A percentile compares a stretch with the other conserved stretches of the same genome.
These are phyloP conservation scores for Cryptosporidium xiaoi DNA, from an alignment of 169 alveolate genomes.

Conservation along the genomic window DNA sequence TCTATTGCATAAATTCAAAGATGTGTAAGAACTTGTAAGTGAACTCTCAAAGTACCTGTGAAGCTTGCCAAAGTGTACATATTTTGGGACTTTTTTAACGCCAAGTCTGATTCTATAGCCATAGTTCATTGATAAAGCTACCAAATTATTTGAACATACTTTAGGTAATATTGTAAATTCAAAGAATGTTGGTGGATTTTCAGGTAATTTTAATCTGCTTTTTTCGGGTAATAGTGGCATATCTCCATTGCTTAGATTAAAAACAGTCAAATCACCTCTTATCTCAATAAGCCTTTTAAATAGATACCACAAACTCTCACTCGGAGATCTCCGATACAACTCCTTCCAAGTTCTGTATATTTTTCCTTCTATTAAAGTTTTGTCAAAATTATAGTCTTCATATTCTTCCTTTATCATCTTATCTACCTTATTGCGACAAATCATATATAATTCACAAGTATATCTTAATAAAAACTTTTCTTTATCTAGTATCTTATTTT, in stretches of 20 bases:
- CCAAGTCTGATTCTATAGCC: slow-evolving; percentile 58
- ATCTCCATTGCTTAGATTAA: slow-evolving; percentile 64
- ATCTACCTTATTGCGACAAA: not conserved
- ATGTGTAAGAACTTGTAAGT: slow-evolving; percentile 12
- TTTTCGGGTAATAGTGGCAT: slow-evolving; percentile 34
- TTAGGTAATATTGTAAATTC: slow-evolving; percentile 57
- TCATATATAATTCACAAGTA: slow-evolving; percentile 72
- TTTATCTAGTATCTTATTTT: not conserved
- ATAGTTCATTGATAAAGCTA: slow-evolving; percentile 43
- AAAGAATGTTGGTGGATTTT: slow-evolving; percentile 56
- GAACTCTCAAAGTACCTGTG: slow-evolving; percentile 52
- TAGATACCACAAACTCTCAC: slow-evolving; percentile 50
- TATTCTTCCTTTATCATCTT: not conserved
- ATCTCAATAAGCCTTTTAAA: slow-evolving; percentile 36
- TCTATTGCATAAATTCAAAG: slow-evolving; percentile 55
- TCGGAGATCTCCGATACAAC: slow-evolving; percentile 51
- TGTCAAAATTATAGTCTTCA: slow-evolving; percentile 13
- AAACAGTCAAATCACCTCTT: slow-evolving; percentile 61
- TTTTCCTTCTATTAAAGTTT: not conserved
- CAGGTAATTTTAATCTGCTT: slow-evolving; percentile 38
- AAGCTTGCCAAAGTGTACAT: slow-evolving; percentile 49
- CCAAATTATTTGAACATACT: slow-evolving; percentile 50
- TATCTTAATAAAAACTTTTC: slow-evolving; percentile 15
- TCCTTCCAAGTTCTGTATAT: slow-evolving; percentile 39
- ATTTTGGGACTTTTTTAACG: slow-evolving; percentile 29